These are phyloP conservation scores for Cladosporium sp. DNA, from an alignment of 2,329 filamentous ascomycete species.

Conservation along the genomic window DNA sequence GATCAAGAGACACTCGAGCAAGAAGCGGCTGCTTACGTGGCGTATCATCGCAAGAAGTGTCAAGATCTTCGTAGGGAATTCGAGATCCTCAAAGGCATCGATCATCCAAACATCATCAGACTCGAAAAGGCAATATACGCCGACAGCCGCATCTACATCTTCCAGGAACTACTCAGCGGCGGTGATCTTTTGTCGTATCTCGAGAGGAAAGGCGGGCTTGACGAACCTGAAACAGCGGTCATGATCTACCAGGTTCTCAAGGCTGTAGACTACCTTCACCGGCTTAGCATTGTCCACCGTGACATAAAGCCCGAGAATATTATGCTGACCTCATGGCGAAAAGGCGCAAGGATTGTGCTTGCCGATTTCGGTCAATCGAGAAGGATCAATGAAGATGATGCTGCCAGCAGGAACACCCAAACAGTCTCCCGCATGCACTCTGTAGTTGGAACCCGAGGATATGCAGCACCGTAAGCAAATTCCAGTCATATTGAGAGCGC, in stretches of 20 bases:
- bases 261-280: constrained; percentile 54
- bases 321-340: constrained; percentile 49
- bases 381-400: constrained; percentile 18
- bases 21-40: not conserved
- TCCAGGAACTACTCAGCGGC: constrained; percentile 54
- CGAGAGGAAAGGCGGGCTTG: constrained; percentile 43
- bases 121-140: constrained; percentile 52
- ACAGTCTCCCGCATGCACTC: constrained; percentile 45
- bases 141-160: constrained; percentile 51
- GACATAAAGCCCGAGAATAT: constrained; percentile 61
- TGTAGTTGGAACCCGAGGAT: constrained; percentile 50
- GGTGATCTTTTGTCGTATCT: constrained; percentile 58
- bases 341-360: constrained; percentile 49
- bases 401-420: not conserved
- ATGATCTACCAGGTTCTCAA: constrained; percentile 52
- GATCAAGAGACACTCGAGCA: not conserved
- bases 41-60: constrained; percentile 1
- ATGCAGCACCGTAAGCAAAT: constrained; percentile 50
- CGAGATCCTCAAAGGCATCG: constrained; percentile 45
- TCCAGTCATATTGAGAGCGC: not conserved
- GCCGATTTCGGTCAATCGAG: constrained; percentile 57
- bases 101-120: constrained; percentile 55
- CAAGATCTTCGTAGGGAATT: constrained; percentile 32
- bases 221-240: constrained; percentile 47
- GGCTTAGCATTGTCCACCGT: constrained; percentile 50